Base-by-base conservation (phyloP, 2,329 filamentous ascomycete genomes). In the Monilinia vaccinii-corymbosi region DNA sequence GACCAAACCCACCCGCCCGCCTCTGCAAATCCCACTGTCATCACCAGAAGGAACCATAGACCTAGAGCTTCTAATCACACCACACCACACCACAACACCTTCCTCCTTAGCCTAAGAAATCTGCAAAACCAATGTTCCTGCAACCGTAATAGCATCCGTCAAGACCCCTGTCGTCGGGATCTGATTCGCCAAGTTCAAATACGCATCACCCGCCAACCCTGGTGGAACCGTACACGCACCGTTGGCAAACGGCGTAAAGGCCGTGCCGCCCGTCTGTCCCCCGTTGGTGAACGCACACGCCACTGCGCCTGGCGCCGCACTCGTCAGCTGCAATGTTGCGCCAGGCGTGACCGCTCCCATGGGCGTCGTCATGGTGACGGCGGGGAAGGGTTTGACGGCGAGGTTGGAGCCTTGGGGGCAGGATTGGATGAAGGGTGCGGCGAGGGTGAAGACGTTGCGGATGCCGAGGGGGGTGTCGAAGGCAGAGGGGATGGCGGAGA, bases 401-500 rank as follows among this genome's bases (percentile, higher is more conserved):
- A 87, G 76, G 75, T 85, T 84, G 69, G 81, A 82, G 66, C 82
- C 84, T 32, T 79, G 73, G 18, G 87, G 88, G 76, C 87, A 91
- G 34, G 82, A 83, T 60, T 74, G 72, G 76, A 91, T 90, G 78
- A 91, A 91, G 48, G 81, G 81, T 1, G 86, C 83, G 47, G 87
- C 87, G 58, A 91, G 80, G 42, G 86, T 86, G 78, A 89, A 90
- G 72, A 90, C 83, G 64, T 84, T 82, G 65, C 82, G 80, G 64
- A 86, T 83, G 34, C 81, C 81, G 14, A 91, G 82, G 1, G 87
- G 79, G 0, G 84, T 85, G 71, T 90, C 87, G 69, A 91, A 88
- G 31, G 86, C 80, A 69, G 83, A 81, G 4, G 88, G 84, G 4
- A 88, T 80, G 57, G 86, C 82, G 60, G 81, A 75, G 58, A 78